Conservation (phyloP, 2,329 filamentous ascomycete genomes). For the Cephalotrichum gorgonifer region DNA sequence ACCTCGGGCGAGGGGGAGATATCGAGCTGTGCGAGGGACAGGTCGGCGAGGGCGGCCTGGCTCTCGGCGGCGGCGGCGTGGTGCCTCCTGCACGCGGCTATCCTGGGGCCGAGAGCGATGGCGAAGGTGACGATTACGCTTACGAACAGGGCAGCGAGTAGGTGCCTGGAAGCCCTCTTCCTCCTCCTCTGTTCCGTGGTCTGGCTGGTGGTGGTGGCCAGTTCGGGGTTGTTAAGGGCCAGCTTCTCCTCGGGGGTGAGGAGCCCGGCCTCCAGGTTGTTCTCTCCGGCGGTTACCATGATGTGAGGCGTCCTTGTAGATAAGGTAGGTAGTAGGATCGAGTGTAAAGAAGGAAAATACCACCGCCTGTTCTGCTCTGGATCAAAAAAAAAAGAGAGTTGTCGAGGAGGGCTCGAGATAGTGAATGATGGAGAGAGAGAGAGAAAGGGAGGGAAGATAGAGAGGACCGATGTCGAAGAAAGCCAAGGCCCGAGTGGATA, state of each 20-base stretch:
- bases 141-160: constrained; percentile 1
- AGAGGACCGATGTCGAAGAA: too few relatives aligned
- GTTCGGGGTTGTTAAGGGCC: constrained; percentile 1
- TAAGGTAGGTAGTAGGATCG: background rate
- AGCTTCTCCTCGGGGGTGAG: constrained; percentile 14
- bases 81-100: background rate
- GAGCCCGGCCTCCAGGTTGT: constrained; percentile 13
- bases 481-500: too few relatives aligned
- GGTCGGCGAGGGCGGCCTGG: background rate
- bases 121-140: background rate
- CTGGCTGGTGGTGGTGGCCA: background rate
- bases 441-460: too few relatives aligned
- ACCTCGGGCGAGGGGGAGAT: constrained; percentile 48
- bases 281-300: constrained; percentile 7
- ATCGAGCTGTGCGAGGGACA: constrained; percentile 23
- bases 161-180: background rate
- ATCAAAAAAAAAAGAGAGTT: too few relatives aligned
- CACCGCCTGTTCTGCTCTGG: too few relatives aligned
- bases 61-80: background rate
- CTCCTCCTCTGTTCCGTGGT: background rate
- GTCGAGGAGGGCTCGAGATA: too few relatives aligned
- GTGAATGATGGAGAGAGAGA: too few relatives aligned
- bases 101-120: background rate
- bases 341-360: background rate
- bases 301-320: background rate